These are phyloP conservation scores for Neurospora sp. DNA, from an alignment of 495 filamentous ascomycete species.

Conservation along the genomic window DNA sequence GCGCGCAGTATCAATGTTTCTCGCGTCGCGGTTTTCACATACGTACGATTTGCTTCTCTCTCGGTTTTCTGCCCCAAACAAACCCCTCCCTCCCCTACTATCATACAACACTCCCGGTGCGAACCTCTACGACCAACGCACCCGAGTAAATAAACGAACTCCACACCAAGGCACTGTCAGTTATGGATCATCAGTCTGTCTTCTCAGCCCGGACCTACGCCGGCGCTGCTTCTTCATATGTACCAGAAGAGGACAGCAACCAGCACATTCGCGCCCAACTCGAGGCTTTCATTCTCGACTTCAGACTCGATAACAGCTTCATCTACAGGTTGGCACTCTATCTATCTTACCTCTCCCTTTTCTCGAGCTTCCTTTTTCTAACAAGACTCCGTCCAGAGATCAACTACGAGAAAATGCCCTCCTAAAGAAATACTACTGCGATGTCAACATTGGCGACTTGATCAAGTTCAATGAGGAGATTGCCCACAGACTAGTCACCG, in stretches of 20 bases:
- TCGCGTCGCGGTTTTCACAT: constrained; percentile 7
- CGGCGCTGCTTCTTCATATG: constrained; percentile 26
- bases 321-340: constrained; percentile 64
- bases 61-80: neutral
- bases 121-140: neutral
- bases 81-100: neutral
- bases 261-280: constrained; percentile 49
- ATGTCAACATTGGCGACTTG: constrained; percentile 92
- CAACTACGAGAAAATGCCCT: constrained; percentile 94
- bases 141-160: constrained; percentile 7
- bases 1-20: neutral
- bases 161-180: neutral
- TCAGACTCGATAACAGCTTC: constrained; percentile 90
- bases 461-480: constrained; percentile 96
- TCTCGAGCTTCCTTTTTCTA: neutral
- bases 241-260: constrained; percentile 42
- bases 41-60: neutral
- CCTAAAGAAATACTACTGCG: constrained; percentile 90
- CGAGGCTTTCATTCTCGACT: constrained; percentile 86
- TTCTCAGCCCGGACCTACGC: constrained; percentile 49
- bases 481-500: constrained; percentile 79
- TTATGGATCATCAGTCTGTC: constrained; percentile 85
- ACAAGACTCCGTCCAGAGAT: constrained; percentile 47
- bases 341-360: neutral
- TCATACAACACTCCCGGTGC: neutral